Evolutionary conservation across 106 monocot genomes (phyloP).

Genomic region (Dioscorea dumetorum): DNA sequence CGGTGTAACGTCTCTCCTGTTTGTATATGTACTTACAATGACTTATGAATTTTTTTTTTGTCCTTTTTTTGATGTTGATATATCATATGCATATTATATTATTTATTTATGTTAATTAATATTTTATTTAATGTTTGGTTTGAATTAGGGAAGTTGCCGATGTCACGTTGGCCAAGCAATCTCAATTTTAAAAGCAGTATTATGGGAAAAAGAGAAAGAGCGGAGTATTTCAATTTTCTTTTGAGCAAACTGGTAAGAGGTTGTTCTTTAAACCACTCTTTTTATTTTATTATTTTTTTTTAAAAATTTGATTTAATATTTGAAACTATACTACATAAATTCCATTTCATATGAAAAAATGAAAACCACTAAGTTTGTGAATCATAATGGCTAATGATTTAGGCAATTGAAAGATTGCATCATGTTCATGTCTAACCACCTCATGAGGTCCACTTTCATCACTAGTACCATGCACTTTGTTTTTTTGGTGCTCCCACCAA

Average conservation of each 20-base stretch:
- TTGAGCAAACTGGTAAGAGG: constrained; percentile 20
- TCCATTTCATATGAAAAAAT: background rate
- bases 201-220: background rate
- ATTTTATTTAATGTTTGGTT: background rate
- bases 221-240: constrained; percentile 9
- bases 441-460: no score
- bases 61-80: background rate
- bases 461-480: no score
- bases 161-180: constrained; percentile 4
- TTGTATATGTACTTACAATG: constrained; percentile 1
- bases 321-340: background rate
- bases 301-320: background rate
- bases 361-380: background rate
- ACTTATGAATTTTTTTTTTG: background rate
- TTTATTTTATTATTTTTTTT: background rate
- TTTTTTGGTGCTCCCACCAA: no score
- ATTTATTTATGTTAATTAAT: background rate
- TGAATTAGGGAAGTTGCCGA: constrained; percentile 26
- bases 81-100: background rate
- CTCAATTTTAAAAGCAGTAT: background rate
- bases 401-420: no score
- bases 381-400: no score
- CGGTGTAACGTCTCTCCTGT: constrained; percentile 4
- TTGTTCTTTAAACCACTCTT: background rate
- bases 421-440: no score